Percentiles rank a stretch among this genome's conserved stretches.
These are phyloP conservation scores for Andrographis paniculata DNA, from an alignment of 305 asterid genomes.

Conservation along the genomic window DNA sequence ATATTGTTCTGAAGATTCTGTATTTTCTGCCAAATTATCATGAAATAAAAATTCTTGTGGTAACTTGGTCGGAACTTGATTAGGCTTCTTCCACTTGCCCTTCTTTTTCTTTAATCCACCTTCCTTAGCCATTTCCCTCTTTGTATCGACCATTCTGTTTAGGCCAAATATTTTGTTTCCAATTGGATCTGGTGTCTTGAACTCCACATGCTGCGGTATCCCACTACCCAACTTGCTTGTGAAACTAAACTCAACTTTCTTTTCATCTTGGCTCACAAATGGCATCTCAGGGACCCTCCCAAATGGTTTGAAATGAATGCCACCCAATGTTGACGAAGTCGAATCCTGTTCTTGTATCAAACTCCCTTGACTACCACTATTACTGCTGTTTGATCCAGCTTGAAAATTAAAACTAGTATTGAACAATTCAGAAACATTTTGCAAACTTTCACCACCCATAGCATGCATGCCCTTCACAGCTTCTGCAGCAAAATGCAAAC, in stretches of 20 bases:
- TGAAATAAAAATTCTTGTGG: constrained; percentile 38
- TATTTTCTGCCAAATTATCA: constrained; percentile 34
- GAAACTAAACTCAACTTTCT: constrained; percentile 50
- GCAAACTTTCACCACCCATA: constrained; percentile 22
- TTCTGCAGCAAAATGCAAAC: constrained; percentile 22
- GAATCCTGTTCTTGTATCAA: constrained; percentile 24
- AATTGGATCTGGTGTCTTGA: constrained; percentile 52
- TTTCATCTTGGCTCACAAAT: constrained; percentile 30
- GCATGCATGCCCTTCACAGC: constrained; percentile 22
- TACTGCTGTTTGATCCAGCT: constrained; percentile 29
- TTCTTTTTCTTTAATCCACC: constrained; percentile 66
- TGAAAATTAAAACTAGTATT: constrained; percentile 38
- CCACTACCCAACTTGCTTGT: constrained; percentile 34
- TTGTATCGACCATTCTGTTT: constrained; percentile 49
- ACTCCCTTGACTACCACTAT: constrained; percentile 23
- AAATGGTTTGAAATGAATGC: constrained; percentile 25
- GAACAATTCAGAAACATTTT: constrained; percentile 22
- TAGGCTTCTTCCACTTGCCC: constrained; percentile 53
- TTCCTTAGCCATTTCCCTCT: constrained; percentile 51
- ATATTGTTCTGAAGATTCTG: constrained; percentile 54
- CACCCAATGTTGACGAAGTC: constrained; percentile 31
- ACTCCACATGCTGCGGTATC: constrained; percentile 36
- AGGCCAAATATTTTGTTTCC: constrained; percentile 37
- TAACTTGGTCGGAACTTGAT: constrained; percentile 30
- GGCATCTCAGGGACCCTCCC: constrained; percentile 31